Conservation (phyloP, 495 filamentous ascomycete genomes). For the Pyronema omphalodes region DNA sequence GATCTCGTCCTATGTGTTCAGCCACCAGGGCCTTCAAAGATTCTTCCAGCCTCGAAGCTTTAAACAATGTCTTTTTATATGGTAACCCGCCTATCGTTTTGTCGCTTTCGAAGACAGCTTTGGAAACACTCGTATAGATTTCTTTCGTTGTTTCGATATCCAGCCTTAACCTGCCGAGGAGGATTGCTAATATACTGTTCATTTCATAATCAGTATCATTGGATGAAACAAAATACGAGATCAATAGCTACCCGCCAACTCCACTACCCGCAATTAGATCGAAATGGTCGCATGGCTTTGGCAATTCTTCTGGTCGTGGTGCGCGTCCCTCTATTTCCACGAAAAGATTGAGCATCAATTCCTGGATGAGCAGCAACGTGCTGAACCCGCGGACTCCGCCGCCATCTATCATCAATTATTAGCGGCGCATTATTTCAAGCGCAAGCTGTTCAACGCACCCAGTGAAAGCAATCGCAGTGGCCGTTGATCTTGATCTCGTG, state of each 20-base stretch:
- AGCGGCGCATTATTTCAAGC: neutral
- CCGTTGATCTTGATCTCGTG: neutral
- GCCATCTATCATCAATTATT: constrained; percentile 44
- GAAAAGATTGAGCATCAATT: constrained; percentile 72
- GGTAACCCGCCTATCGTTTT: constrained; percentile 94
- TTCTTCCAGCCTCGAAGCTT: constrained; percentile 86
- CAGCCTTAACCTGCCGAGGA: constrained; percentile 79
- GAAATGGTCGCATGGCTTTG: constrained; percentile 63
- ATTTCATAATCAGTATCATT: too few species aligned
- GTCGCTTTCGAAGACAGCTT: constrained; percentile 87
- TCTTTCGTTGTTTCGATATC: constrained; percentile 93
- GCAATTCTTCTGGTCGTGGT: constrained; percentile 40
- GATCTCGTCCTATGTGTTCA: constrained; percentile 35
- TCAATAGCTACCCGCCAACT: constrained; percentile 37
- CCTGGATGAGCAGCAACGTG: constrained; percentile 88
- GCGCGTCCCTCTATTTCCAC: constrained; percentile 37
- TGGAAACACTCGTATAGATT: constrained; percentile 81
- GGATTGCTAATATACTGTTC: constrained; percentile 60
- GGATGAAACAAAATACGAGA: neutral
- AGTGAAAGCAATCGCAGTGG: constrained; percentile 86
- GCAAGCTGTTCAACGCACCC: constrained; percentile 36
- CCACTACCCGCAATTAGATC: constrained; percentile 58
- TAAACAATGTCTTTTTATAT: constrained; percentile 83
- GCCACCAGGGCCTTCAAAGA: constrained; percentile 77
- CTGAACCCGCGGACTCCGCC: constrained; percentile 94